phyloP scores from a whole-genome alignment of 768 basidiomycete genomes.

The Hirschioporus abietinus region DNA sequence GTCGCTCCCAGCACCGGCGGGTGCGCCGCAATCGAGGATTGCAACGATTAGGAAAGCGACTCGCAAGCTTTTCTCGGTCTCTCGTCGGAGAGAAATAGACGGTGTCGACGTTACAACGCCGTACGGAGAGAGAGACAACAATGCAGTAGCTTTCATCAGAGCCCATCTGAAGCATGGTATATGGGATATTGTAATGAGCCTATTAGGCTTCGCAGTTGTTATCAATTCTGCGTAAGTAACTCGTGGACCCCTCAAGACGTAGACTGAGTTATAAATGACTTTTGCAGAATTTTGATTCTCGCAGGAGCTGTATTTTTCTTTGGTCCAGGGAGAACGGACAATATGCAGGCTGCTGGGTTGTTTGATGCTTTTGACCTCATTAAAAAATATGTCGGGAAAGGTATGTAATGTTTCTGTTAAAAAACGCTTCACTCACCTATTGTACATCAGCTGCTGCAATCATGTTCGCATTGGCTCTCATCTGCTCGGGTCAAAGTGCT shows the following conservation, averaged over 20 bases:
- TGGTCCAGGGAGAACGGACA: conserved; percentile 29
- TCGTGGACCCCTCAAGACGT: conserved; percentile 1
- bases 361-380: conserved; percentile 84
- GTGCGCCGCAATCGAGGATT: not conserved
- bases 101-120: conserved; percentile 5
- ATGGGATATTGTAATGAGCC: conserved; percentile 58
- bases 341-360: conserved; percentile 53
- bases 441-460: conserved; percentile 60
- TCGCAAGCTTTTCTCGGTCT: not conserved
- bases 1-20: conserved; percentile 11
- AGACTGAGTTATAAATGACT: conserved; percentile 4
- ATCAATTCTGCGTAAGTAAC: conserved; percentile 74
- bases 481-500: conserved; percentile 85
- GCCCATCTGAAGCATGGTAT: conserved; percentile 64
- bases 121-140: conserved; percentile 47
- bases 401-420: conserved; percentile 31
- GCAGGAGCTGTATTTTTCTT: conserved; percentile 81
- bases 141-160: conserved; percentile 45
- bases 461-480: conserved; percentile 83
- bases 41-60: conserved; percentile 1
- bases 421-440: conserved; percentile 2
- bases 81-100: not conserved
- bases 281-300: conserved; percentile 68
- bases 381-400: conserved; percentile 55
- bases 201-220: conserved; percentile 81